phyloP scores from a whole-genome alignment of 352 stramenopile species.

The Aphanomyces stellatus region DNA sequence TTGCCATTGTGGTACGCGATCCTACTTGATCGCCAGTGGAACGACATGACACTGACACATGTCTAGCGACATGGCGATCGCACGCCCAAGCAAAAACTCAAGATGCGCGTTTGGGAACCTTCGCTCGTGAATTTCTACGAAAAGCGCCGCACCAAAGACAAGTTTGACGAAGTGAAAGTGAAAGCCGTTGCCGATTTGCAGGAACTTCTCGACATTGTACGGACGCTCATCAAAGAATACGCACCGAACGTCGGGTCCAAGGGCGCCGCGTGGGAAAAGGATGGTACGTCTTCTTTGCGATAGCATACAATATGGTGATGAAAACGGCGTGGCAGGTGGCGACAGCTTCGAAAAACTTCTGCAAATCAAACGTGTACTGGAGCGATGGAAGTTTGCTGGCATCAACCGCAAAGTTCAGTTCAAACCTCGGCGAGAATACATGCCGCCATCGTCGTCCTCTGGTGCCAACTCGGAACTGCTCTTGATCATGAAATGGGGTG shows the following conservation, averaged over 20 bases:
- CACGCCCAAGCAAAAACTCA: conserved; percentile 99
- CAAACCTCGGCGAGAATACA: conserved; percentile 65
- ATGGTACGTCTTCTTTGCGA: conserved; percentile 16
- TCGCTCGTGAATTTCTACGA: conserved; percentile 82
- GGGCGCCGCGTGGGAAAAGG: conserved; percentile 74
- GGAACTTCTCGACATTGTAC: conserved; percentile 68
- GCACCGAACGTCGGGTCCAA: conserved; percentile 68
- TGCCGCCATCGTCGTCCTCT: conserved; percentile 18
- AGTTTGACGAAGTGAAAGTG: conserved; percentile 79
- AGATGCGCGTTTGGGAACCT: conserved; percentile 85
- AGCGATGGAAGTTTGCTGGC: conserved; percentile 94
- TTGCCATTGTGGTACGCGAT: conserved; percentile 87
- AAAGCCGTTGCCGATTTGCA: conserved; percentile 75
- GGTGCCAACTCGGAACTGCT: conserved; percentile 67
- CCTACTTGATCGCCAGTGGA: neutral
- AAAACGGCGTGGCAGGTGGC: conserved; percentile 32
- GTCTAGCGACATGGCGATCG: conserved; percentile 92
- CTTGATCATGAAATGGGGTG: conserved; percentile 99
- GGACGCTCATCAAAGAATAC: conserved; percentile 75
- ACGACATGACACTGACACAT: neutral
- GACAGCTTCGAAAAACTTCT: conserved; percentile 89
- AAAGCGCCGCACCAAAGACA: conserved; percentile 45
- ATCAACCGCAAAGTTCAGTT: conserved; percentile 97
- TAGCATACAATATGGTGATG: neutral
- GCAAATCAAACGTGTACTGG: conserved; percentile 95